phyloP scores from a whole-genome alignment of 495 filamentous ascomycete species.

The Penicillium antarcticum region DNA sequence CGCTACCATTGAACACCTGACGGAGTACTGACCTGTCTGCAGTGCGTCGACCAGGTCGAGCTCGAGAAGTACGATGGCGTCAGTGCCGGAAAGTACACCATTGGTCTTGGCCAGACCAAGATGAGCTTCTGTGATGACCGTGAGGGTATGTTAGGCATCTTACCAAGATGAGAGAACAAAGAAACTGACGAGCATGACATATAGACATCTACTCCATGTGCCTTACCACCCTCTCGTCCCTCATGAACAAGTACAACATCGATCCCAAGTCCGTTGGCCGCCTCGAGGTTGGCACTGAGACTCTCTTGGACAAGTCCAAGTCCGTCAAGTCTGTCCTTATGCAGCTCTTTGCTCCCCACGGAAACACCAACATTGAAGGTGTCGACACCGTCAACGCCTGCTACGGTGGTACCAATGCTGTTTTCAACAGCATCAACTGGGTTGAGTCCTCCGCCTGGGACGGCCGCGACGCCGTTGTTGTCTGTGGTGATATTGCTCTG shows the following conservation, averaged over 20 bases:
- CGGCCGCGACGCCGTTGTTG: slow-evolving; percentile 87
- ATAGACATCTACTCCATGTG: slow-evolving; percentile 97
- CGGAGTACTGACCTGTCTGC: slow-evolving; percentile 19
- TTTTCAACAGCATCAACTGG: slow-evolving; percentile 98
- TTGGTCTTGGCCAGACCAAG: slow-evolving; percentile 98
- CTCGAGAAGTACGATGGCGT: slow-evolving; percentile 99
- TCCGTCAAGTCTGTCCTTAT: slow-evolving; percentile 99
- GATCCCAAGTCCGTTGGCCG: slow-evolving; percentile 87
- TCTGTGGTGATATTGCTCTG: slow-evolving; percentile 95
- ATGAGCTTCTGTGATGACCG: slow-evolving; percentile 99
- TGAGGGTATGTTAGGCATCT: slow-evolving; percentile 65
- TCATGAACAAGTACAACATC: slow-evolving; percentile 90
- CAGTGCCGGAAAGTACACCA: slow-evolving; percentile 92
- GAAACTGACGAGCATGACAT: not conserved
- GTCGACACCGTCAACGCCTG: slow-evolving; percentile 96
- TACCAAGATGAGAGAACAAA: not conserved
- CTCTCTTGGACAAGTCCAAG: slow-evolving; percentile 98
- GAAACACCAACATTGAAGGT: slow-evolving; percentile 91
- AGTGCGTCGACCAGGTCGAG: slow-evolving; percentile 96
- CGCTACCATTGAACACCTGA: not conserved
- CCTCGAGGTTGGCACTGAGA: slow-evolving; percentile 97
- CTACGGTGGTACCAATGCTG: slow-evolving; percentile 96
- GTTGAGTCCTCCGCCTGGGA: slow-evolving; percentile 98
- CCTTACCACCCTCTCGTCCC: slow-evolving; percentile 83
- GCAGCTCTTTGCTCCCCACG: slow-evolving; percentile 86